Base-by-base conservation (phyloP, 345 rosid species). In the Syzygium aqueum region DNA sequence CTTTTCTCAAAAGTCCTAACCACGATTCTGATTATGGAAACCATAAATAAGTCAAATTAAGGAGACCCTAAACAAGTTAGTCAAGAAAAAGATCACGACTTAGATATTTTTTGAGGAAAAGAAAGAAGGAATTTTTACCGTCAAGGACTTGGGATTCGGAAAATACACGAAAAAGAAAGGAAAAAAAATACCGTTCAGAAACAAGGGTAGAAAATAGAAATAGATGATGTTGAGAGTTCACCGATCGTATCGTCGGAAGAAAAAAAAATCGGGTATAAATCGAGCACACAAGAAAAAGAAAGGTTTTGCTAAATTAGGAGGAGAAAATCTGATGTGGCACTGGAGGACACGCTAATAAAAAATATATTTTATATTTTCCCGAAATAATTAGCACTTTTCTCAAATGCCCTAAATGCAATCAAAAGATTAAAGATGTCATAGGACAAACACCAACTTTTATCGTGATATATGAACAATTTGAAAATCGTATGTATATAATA, bases 401-500 rank as follows among this genome's bases (percentile, higher is more conserved):
- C 23, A 19, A 33, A 73, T 5, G 13, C 19, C 43, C 25, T 3
- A 4, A 9, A 5, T 5, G 1, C 7, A 43, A 43, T 43, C 46
- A 43, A 43, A 43, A 52, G 0, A 52, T 52, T 13, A 15, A 7
- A 52, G 54, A 16, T 16, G 21, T 16, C 21, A 52, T 16, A 6
- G 54, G 21, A 52, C 21, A 17, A 17, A 19, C 14, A 33, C 10
- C 2, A 9, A 9, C 7, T 33, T 9, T 73, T 4, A 33, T 33
- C 43, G 2, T 2, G 25, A 73, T 5, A 2, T 1, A 8, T 73
- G 11, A 3, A 9, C 11, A 5, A 5, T 19, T 73, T 2, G 0
- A 73, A 17, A 4, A 17, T 33, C 80, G 5, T 9, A 0, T 19
- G 19, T 4, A 73, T 73, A 61, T 13, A n/a, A 61, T 6, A n/a